Evolutionary conservation across 2,329 filamentous ascomycete species (phyloP), one percentile per base, ranked within the genome.

Genomic region (Dothideomycetes sp.): DNA sequence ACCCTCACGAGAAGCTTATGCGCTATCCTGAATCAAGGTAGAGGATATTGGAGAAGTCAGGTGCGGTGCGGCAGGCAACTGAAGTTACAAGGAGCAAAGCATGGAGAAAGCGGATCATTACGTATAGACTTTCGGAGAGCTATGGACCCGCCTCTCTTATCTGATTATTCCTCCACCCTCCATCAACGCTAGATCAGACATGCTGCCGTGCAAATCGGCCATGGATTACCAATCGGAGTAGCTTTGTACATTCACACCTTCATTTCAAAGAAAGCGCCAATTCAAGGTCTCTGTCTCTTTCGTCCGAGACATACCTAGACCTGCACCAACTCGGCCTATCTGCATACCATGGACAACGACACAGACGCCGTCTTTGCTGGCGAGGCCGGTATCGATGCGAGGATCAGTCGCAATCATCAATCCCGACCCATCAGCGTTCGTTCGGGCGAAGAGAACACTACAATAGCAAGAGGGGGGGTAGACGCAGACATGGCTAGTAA

Each of bases 361-460:
- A 49, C 47, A 17, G 58, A 59, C 16, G 47, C 49, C n/a, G 55
- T 49, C 7, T 50, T 60, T 41, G 54, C 56, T 36, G 56, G 53
- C 18, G 56, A 58, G 30, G 49, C 55, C n/a, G 50, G 52, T 9
- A 49, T 61, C 28, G 56, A 56, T 16, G 40, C 47, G 11, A 42
- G 41, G 13, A 41, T 40, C 10, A 32, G 13, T 17, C 25, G 24
- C 18, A 17, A 18, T 5, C 16, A 20, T 16, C 15, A 6, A 8
- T 32, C 28, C 13, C 35, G 19, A 8, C 27, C 35, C 3, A 9
- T 15, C 1, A 33, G 28, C 16, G 22, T 25, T 3, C 37, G 27
- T 13, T 32, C 37, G 8, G 44, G 46, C 30, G 37, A 48, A 32
- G 38, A 42, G 33, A 42, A 48, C 37, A 31, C 37, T 9, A 33